phyloP scores from a whole-genome alignment of 139 green algal genomes.

The Chlamydomonas sp. region DNA sequence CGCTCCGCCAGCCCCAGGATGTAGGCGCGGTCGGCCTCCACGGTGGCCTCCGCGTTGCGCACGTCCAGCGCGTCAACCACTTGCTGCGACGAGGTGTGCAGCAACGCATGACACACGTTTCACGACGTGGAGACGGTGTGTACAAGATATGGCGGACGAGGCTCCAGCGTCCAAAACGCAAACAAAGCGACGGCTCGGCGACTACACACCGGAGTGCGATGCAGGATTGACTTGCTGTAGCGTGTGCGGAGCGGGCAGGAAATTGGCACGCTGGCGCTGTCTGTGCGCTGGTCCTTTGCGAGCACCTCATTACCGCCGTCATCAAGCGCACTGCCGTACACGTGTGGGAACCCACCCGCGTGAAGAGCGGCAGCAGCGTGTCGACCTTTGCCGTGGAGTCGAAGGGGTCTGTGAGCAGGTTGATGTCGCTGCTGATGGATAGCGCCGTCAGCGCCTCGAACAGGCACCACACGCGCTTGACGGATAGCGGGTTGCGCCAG shows the following conservation, averaged over 20 bases:
- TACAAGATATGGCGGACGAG: no score
- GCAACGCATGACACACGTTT: no score
- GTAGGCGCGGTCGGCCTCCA: constrained; percentile 44
- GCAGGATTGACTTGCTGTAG: no score
- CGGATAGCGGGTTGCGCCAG: constrained; percentile 44
- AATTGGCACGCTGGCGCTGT: no score
- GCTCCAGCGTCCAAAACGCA: no score
- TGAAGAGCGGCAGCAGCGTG: constrained; percentile 46
- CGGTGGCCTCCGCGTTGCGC: constrained; percentile 41
- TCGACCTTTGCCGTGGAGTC: constrained; percentile 43
- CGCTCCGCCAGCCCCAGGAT: constrained; percentile 40
- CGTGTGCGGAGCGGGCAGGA: no score
- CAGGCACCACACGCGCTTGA: constrained; percentile 51
- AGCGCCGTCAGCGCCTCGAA: constrained; percentile 45
- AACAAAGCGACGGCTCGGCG: no score
- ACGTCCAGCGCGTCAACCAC: constrained; percentile 49
- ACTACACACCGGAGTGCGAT: no score
- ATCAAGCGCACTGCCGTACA: no score
- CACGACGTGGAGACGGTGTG: no score
- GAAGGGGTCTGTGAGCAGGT: constrained; percentile 44
- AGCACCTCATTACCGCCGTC: no score
- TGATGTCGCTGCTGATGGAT: constrained; percentile 37
- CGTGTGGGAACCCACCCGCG: not conserved
- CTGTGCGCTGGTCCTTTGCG: no score
- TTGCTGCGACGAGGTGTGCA: not conserved